Base-by-base conservation (phyloP, 768 basidiomycete species). In the Agrocybe pediades region DNA sequence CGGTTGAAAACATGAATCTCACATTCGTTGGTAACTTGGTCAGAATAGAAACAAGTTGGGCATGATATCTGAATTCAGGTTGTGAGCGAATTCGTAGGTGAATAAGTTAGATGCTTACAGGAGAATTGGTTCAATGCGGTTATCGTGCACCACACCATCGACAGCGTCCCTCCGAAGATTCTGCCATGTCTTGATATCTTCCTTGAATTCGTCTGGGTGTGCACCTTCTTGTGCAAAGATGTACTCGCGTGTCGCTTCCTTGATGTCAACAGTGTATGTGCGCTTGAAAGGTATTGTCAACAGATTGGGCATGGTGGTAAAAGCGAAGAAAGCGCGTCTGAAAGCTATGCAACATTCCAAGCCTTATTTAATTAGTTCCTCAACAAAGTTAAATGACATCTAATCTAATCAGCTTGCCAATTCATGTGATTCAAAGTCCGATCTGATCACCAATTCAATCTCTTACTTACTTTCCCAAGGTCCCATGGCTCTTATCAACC, bases 11-110 rank as follows among this genome's bases (percentile, higher is more conserved):
- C 19, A 40, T 53, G 21, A 42, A 23, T 66, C 72, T 64, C 51
- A 85, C 95, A 69, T 96, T 86, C 6, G 79, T 71, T 2, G 96
- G 95, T 6, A 98, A 74, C 66, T 98, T 98, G 11, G 87, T 85
- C 56, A 91, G 70, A 26, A 95, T 81, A 56, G 88, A 94, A 0
- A 86, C 76, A 30, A 98, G 83, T 65, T 96, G 95, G 3, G 93
- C 90, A 60, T 97, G 90, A 66, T 98, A 98, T 41, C 96, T 98
- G 63, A 29, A 44, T 52, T 46, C 57, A 57, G 46, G 25, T 29
- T 48, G 25, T 42, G 23, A 15, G 41, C 19, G 39, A 29, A 39
- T 15, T 49, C 48, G 15, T 26, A 42, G 43, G 48, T 0, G 13
- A 25, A 29, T 33, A 19, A 24, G 29, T n/a, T 19, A 41, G 55